Conservation (phyloP, 73 alveolate genomes). For the Tetrahymena elliotti region DNA sequence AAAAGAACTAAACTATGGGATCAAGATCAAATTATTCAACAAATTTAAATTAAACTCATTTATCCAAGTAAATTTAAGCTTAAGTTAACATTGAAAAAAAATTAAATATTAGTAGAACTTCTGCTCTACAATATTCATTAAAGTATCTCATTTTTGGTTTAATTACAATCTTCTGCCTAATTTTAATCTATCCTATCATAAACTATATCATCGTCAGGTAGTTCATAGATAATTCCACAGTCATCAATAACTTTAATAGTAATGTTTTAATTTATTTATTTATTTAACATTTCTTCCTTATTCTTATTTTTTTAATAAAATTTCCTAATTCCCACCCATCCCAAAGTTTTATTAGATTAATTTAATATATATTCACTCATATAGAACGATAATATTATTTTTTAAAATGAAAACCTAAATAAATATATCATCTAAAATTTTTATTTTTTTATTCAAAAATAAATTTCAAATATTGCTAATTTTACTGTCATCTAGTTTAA, state of each 20-base stretch:
- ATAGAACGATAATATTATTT: too few species aligned
- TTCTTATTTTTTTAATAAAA: too few species aligned
- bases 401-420: too few species aligned
- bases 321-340: too few species aligned
- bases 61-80: not conserved
- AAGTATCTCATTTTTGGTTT: not conserved
- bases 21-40: not conserved
- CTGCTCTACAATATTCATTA: not conserved
- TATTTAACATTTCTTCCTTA: not conserved
- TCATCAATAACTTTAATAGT: not conserved
- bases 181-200: not conserved
- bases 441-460: too few species aligned
- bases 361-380: too few species aligned
- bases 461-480: too few species aligned
- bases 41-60: not conserved
- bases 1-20: not conserved
- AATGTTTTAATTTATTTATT: too few species aligned
- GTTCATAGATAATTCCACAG: not conserved
- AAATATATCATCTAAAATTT: too few species aligned
- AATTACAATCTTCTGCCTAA: not conserved
- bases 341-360: too few species aligned
- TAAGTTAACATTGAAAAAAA: not conserved
- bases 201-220: not conserved
- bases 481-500: too few species aligned
- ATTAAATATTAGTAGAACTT: not conserved